These are phyloP conservation scores for Thyridium curvatum DNA, from an alignment of 2,329 filamentous ascomycete genomes.

Conservation along the genomic window DNA sequence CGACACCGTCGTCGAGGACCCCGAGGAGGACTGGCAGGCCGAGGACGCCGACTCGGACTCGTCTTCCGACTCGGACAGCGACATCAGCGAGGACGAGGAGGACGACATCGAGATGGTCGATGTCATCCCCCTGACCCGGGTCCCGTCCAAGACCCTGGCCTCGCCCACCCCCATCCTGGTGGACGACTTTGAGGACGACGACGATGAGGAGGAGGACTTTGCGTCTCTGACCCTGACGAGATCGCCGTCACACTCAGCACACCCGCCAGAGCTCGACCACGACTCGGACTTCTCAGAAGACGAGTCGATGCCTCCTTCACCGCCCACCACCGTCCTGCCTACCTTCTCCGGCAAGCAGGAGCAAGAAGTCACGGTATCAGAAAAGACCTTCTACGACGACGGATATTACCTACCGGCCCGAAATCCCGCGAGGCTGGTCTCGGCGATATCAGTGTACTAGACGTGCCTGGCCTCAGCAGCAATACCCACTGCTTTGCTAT, in stretches of 20 bases:
- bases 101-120: slow-evolving; percentile 51
- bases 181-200: slow-evolving; percentile 41
- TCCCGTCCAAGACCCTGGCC: slow-evolving; percentile 29
- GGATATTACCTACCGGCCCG: slow-evolving; percentile 48
- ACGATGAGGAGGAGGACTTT: slow-evolving; percentile 60
- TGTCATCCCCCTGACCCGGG: slow-evolving; percentile 37
- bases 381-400: slow-evolving; percentile 41
- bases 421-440: slow-evolving; percentile 43
- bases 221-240: slow-evolving; percentile 61
- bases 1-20: slow-evolving; percentile 67
- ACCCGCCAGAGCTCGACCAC: slow-evolving; percentile 61
- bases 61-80: slow-evolving; percentile 40
- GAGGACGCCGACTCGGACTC: slow-evolving; percentile 57
- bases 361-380: slow-evolving; percentile 26
- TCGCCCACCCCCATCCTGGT: slow-evolving; percentile 31
- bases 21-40: slow-evolving; percentile 63
- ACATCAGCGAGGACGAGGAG: slow-evolving; percentile 41
- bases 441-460: slow-evolving; percentile 53
- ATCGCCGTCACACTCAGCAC: slow-evolving; percentile 55
- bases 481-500: too few relatives aligned
- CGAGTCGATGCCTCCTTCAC: slow-evolving; percentile 67
- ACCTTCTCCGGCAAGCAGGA: slow-evolving; percentile 54
- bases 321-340: slow-evolving; percentile 50
- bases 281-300: slow-evolving; percentile 69
- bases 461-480: too few relatives aligned